Evolutionary conservation across 1,284 basidiomycete species (phyloP).

Genomic region (Kwoniella shivajii): DNA sequence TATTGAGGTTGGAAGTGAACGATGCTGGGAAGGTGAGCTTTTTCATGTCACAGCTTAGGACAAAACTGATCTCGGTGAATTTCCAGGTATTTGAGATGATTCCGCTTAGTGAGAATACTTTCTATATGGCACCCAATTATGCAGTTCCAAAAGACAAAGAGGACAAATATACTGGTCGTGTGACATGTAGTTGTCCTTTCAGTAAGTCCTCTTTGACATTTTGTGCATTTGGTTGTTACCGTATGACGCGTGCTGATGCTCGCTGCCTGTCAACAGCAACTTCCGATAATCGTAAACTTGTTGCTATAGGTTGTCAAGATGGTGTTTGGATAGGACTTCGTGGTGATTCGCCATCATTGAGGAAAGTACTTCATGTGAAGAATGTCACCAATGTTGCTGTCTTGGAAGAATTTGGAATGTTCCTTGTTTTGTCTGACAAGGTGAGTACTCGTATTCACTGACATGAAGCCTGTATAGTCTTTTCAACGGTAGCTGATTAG

Average conservation of each 20-base stretch:
- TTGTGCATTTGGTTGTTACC: neutral
- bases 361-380: slow-evolving; percentile 85
- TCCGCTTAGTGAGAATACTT: slow-evolving; percentile 80
- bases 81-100: slow-evolving; percentile 80
- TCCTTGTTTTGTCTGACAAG: slow-evolving; percentile 91
- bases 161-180: slow-evolving; percentile 77
- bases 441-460: slow-evolving; percentile 52
- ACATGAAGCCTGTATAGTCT: neutral
- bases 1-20: slow-evolving; percentile 79
- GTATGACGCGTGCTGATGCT: neutral
- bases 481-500: neutral
- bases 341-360: slow-evolving; percentile 80
- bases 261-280: slow-evolving; percentile 61
- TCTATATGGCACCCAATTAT: slow-evolving; percentile 67
- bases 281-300: slow-evolving; percentile 75
- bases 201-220: slow-evolving; percentile 59
- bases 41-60: no score
- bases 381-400: slow-evolving; percentile 92
- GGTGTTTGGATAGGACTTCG: slow-evolving; percentile 96
- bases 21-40: slow-evolving; percentile 75
- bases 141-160: slow-evolving; percentile 62
- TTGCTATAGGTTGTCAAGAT: slow-evolving; percentile 91
- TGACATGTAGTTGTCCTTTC: slow-evolving; percentile 91
- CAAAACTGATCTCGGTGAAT: no score
- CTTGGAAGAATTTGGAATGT: slow-evolving; percentile 91